phyloP scores from a whole-genome alignment of 208 protist genomes.

The Leishmania mexicana region DNA sequence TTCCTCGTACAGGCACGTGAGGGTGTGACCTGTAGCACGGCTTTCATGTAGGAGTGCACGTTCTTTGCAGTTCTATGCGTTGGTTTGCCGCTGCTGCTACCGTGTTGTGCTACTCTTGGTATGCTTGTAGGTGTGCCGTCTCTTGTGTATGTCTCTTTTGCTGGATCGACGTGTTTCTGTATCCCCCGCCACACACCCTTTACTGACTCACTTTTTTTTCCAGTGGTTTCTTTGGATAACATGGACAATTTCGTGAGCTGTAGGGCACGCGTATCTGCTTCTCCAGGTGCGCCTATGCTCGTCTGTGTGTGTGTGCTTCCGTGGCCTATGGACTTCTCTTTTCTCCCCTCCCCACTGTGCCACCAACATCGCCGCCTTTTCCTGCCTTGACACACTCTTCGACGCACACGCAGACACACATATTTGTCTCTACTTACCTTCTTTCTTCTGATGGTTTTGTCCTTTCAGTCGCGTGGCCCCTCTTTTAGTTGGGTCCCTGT shows the following conservation, averaged over 20 bases:
- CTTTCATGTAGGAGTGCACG: background rate
- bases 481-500: background rate
- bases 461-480: background rate
- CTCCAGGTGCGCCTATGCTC: background rate
- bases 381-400: background rate
- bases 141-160: background rate
- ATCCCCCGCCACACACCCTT: background rate
- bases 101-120: background rate
- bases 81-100: background rate
- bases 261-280: background rate
- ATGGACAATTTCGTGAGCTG: background rate
- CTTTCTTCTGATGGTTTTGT: background rate
- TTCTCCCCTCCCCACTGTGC: background rate
- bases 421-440: background rate
- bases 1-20: background rate
- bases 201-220: background rate
- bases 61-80: background rate
- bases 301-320: background rate
- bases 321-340: background rate
- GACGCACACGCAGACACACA: background rate
- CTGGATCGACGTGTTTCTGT: background rate
- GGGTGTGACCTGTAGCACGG: no score
- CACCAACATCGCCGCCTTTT: background rate
- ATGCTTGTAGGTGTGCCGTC: background rate
- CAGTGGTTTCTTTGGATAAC: background rate